A percentile compares a stretch with the other conserved stretches of the same genome.
These are phyloP conservation scores for Boletus rubropictus DNA, from an alignment of 768 basidiomycete genomes.

Conservation along the genomic window DNA sequence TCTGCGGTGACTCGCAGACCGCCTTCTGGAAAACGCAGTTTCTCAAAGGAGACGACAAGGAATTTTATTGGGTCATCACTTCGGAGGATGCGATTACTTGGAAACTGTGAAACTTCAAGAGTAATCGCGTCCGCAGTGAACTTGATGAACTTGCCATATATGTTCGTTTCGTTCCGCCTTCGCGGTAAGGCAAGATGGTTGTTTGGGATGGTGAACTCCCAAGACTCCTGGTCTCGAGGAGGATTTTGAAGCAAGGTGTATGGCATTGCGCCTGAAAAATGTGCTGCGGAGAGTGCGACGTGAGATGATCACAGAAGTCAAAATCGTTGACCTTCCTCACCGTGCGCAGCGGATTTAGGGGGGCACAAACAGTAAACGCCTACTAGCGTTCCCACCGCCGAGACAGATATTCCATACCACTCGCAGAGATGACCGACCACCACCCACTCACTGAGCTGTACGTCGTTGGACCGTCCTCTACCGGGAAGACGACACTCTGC, in stretches of 20 bases:
- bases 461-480: slow-evolving; percentile 54
- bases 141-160: slow-evolving; percentile 45
- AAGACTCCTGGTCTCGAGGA: slow-evolving; percentile 44
- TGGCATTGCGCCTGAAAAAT: slow-evolving; percentile 8
- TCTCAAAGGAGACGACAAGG: slow-evolving; percentile 48
- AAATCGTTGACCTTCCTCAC: slow-evolving; percentile 1
- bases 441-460: slow-evolving; percentile 30
- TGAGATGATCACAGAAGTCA: neutral
- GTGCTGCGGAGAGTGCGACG: neutral
- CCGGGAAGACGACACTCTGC: slow-evolving; percentile 68
- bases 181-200: slow-evolving; percentile 25
- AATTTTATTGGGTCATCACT: slow-evolving; percentile 54
- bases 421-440: slow-evolving; percentile 14
- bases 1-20: slow-evolving; percentile 44
- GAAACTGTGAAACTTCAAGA: slow-evolving; percentile 44
- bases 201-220: slow-evolving; percentile 42
- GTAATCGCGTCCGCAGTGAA: slow-evolving; percentile 47
- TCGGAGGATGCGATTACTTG: slow-evolving; percentile 54
- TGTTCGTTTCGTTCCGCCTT: slow-evolving; percentile 23
- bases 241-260: slow-evolving; percentile 36
- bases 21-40: slow-evolving; percentile 50
- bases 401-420: slow-evolving; percentile 1
- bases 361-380: slow-evolving; percentile 7
- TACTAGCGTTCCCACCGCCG: slow-evolving; percentile 14
- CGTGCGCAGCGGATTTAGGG: slow-evolving; percentile 7